phyloP scores from a whole-genome alignment of 2,329 filamentous ascomycete genomes.

The Trichoderma brevicompactum region DNA sequence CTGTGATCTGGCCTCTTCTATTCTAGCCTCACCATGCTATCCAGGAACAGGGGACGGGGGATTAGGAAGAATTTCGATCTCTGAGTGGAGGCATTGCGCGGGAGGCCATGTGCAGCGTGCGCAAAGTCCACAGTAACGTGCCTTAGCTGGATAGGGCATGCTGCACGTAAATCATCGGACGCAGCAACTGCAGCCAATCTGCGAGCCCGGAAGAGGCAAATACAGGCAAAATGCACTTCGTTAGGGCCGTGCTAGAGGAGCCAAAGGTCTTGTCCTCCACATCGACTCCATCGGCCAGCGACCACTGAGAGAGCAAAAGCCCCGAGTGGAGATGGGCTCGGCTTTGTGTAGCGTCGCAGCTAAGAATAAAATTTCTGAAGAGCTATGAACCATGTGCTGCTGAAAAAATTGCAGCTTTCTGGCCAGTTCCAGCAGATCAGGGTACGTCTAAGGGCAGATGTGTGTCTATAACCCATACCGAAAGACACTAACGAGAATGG shows the following conservation, averaged over 20 bases:
- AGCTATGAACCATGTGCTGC: slow-evolving; percentile 20
- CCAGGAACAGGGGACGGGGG: slow-evolving; percentile 5
- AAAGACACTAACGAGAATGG: too few species aligned
- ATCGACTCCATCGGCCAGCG: slow-evolving; percentile 22
- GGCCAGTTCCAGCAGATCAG: too few species aligned
- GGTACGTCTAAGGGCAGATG: too few species aligned
- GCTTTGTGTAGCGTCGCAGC: slow-evolving; percentile 18
- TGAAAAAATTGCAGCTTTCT: not conserved
- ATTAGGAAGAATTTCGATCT: slow-evolving; percentile 13
- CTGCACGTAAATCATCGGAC: slow-evolving; percentile 8
- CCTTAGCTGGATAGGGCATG: slow-evolving; percentile 11
- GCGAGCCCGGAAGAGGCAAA: slow-evolving; percentile 17
- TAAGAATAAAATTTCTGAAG: slow-evolving; percentile 1
- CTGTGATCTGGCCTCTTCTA: not conserved
- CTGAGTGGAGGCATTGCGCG: slow-evolving; percentile 21
- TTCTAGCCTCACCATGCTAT: not conserved
- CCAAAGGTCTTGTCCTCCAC: slow-evolving; percentile 20
- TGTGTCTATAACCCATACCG: too few species aligned
- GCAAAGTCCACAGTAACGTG: slow-evolving; percentile 13
- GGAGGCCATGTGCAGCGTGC: slow-evolving; percentile 26
- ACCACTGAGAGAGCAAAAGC: slow-evolving; percentile 6
- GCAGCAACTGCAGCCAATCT: slow-evolving; percentile 18
- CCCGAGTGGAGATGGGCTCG: slow-evolving; percentile 17
- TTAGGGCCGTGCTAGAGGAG: slow-evolving; percentile 20
- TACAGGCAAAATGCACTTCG: slow-evolving; percentile 22